Conservation (phyloP, 192 early-diverging fungal species). For the Coemansia sp. region DNA sequence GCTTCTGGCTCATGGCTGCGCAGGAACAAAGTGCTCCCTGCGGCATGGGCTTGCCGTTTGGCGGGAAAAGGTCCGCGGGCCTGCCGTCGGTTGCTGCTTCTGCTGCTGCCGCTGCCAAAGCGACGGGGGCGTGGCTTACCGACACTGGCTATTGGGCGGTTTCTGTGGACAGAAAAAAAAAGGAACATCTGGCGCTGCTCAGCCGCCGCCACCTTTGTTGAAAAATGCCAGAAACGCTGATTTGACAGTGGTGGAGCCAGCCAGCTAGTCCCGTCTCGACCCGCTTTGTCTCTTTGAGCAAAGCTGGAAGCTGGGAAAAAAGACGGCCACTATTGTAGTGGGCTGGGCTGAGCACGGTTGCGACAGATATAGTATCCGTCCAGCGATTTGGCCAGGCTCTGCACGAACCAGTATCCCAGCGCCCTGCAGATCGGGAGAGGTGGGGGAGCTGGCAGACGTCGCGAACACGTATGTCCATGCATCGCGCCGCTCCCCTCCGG, state of each 20-base stretch:
- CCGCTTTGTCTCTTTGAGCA: background rate
- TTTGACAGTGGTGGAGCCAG: background rate
- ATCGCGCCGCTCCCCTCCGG: background rate
- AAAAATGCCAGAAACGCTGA: background rate
- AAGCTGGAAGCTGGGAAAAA: no score
- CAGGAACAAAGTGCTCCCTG: no score
- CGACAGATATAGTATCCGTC: background rate
- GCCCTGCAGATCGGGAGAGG: background rate
- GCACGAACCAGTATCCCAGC: background rate
- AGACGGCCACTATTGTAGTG: no score
- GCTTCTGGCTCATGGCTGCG: no score
- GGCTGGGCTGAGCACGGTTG: background rate
- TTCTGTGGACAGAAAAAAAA: background rate
- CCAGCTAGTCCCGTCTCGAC: no score
- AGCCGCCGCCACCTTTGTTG: conserved; percentile 31
- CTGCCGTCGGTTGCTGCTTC: background rate
- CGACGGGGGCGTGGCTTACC: conserved; percentile 29
- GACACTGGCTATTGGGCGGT: conserved; percentile 25
- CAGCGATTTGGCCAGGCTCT: background rate
- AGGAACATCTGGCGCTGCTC: conserved; percentile 8
- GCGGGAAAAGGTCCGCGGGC: no score
- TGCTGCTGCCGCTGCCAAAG: background rate
- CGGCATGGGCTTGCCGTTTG: no score
- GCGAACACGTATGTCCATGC: background rate
- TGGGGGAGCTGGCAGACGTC: background rate